Base-by-base conservation (phyloP, 805 yeast genomes). In the Metschnikowia drakensbergensis region DNA sequence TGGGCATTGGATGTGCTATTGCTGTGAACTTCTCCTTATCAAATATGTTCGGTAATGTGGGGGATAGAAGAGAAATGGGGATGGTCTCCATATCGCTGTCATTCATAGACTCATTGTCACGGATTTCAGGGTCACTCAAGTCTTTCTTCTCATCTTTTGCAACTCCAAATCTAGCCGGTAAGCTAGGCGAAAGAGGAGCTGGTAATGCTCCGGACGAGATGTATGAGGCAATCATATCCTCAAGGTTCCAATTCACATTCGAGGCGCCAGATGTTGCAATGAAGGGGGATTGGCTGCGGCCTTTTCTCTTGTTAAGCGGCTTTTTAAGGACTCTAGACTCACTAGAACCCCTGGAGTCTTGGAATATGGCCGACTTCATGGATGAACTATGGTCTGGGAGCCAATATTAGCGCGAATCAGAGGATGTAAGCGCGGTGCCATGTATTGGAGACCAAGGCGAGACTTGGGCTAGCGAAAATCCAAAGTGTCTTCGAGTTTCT, bases 151-250 rank as follows among this genome's bases (percentile, higher is more conserved):
- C 40, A 2, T 41, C 28, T 13, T 48, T 43, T 8, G 38, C 31
- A 3, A 11, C 23, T n/a, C 43, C 51, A 25, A 49, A 54, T 13
- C 50, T 45, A 10, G 60, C 60, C 3, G 76, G 77, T 5, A 72
- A 51, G 1, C 71, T 65, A 1, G 77, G 77, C 5, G 75, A 69
- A 26, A 72, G 58, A 5, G 65, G 66, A 0, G 71, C 67, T 5
- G 77, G 77, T 37, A 72, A 60, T 2, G 44, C 29, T 3, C 72
- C 71, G 5, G 57, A 53, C 4, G 68, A 67, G 10, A 63, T 59
- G 54, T 70, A 72, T 27, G 67, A 58, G 31, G 57, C 25, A 29
- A 71, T 48, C 62, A 72, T 59, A 22, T 72, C 76, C 41, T 72
- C 75, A 42, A 72, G 52, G 50, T 69, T 70, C 76, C 76, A 69